These are phyloP conservation scores for Fusarium globosum DNA, from an alignment of 2,329 filamentous ascomycete species.

Conservation along the genomic window DNA sequence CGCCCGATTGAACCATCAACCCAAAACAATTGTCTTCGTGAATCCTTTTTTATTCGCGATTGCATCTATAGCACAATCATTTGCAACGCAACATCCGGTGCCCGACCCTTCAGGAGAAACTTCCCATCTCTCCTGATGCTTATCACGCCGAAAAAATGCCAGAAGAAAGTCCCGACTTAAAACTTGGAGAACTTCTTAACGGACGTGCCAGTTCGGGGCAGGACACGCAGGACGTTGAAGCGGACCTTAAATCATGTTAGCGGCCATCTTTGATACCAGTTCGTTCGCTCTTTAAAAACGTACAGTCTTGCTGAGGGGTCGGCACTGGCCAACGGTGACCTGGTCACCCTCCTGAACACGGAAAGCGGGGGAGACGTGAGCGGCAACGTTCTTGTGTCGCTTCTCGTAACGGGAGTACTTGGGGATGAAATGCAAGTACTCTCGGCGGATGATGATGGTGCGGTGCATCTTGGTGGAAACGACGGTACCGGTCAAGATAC, in stretches of 20 bases:
- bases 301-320: conserved; percentile 99
- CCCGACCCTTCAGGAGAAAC: conserved; percentile 55
- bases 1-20: conserved; percentile 46
- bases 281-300: conserved; percentile 55
- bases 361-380: conserved; percentile 99
- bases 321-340: conserved; percentile 99
- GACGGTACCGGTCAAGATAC: conserved; percentile 99
- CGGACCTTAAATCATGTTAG: conserved; percentile 74
- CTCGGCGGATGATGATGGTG: conserved; percentile 98
- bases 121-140: conserved; percentile 54
- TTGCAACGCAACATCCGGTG: conserved; percentile 56
- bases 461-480: conserved; percentile 99
- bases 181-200: conserved; percentile 99
- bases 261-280: neutral
- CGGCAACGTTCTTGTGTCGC: conserved; percentile 99
- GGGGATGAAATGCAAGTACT: conserved; percentile 99
- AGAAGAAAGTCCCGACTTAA: conserved; percentile 70
- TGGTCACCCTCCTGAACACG: conserved; percentile 99
- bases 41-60: conserved; percentile 57
- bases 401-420: conserved; percentile 99
- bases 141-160: conserved; percentile 68
- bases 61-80: conserved; percentile 60
- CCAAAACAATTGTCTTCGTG: conserved; percentile 52
- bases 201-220: conserved; percentile 95
- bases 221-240: conserved; percentile 99